A percentile compares a stretch with the other conserved stretches of the same genome.
Evolutionary conservation across 2,329 filamentous ascomycete genomes (phyloP).

Genomic region (Pseudogymnoascus sp.): DNA sequence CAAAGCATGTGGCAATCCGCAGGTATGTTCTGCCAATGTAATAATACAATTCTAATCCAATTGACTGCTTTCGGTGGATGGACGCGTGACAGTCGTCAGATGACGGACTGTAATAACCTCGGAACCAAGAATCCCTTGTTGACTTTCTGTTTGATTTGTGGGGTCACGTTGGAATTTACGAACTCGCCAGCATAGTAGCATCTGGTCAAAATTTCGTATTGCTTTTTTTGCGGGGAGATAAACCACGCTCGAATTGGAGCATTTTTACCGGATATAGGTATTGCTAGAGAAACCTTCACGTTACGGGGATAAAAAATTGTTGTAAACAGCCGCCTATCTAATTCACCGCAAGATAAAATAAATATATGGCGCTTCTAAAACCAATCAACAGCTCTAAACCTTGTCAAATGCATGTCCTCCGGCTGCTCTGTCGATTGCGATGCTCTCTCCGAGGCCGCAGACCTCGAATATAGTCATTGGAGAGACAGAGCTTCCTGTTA

Average conservation of each 20-base stretch:
- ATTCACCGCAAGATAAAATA: neutral
- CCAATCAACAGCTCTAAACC: neutral
- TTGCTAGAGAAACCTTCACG: neutral
- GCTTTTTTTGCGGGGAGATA: neutral
- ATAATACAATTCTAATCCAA: neutral
- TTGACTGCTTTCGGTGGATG: neutral
- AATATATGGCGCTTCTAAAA: neutral
- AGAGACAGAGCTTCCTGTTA: conserved; percentile 19
- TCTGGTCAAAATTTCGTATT: neutral
- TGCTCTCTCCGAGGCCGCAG: conserved; percentile 10
- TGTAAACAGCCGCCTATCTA: neutral
- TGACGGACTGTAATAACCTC: neutral
- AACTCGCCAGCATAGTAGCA: neutral
- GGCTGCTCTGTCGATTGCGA: conserved; percentile 10
- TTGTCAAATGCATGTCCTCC: conserved; percentile 9
- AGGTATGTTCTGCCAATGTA: neutral
- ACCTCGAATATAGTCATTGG: conserved; percentile 10
- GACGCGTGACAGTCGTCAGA: neutral
- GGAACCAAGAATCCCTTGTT: neutral
- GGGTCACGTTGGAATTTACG: neutral
- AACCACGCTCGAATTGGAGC: neutral
- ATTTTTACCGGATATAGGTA: neutral
- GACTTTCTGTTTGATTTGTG: neutral
- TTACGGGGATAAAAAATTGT: neutral
- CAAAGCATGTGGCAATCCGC: neutral